Base-by-base conservation (phyloP, 1,139 yeast genomes). In the Hanseniaspora gamundiae region DNA sequence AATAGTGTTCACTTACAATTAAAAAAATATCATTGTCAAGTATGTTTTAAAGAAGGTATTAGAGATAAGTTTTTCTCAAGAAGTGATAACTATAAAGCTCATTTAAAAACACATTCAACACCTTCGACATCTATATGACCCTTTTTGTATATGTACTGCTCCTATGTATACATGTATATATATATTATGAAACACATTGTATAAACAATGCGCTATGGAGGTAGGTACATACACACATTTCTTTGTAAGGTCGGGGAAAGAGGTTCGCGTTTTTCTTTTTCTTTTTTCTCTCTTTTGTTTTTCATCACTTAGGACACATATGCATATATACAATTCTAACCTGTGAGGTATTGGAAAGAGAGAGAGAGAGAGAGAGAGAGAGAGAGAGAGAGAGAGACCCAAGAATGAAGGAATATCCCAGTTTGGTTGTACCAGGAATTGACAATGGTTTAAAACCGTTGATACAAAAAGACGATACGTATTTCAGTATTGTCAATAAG, bases 61-160 rank as follows among this genome's bases (percentile, higher is more conserved):
- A 16, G 2, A 8, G 76, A 78, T 45, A 82, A 82, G 66, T 77
- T 76, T 57, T 83, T 83, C 57, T 78, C 87, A 49, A 68, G 94
- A 51, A 74, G 84, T 21, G 94, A 83, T 59, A 83, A 83, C 56
- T 68, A 83, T 52, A 76, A 82, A 38, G 93, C 82, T 64, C 94
- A 83, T 63, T 69, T 82, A 55, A 77, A 80, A 56, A 80, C 86
- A 6, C 94, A 84, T 52, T 48, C 7, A 8, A 4, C 35, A 13
- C 9, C 7, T 28, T 4, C 30, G 4, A 28, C 30, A 14, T 13
- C 28, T 26, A 26, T 11, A 9, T 8, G 28, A 26, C 28, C 8
- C n/a, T n/a, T n/a, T n/a, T n/a, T n/a, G n/a, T n/a, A n/a, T n/a
- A n/a, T n/a, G n/a, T n/a, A n/a, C n/a, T n/a, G n/a, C n/a, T n/a